Percentiles rank a stretch among this genome's conserved stretches.
Evolutionary conservation across 2,329 filamentous ascomycete genomes (phyloP).

Genomic region (Pseudocercospora eumusae): DNA sequence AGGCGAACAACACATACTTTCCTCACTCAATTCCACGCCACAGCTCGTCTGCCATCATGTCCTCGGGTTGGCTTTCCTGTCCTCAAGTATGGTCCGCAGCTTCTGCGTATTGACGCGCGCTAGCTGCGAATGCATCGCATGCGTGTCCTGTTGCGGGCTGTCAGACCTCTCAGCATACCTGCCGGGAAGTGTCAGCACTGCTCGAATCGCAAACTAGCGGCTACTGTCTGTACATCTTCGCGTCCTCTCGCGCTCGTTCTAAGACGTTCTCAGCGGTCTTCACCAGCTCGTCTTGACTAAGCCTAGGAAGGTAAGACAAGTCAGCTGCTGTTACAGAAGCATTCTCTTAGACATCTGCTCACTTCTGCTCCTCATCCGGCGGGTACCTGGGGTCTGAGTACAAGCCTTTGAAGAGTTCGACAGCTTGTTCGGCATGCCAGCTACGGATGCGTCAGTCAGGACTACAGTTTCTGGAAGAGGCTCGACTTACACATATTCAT

Average conservation of each 20-base stretch:
- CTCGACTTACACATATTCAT: slow-evolving; percentile 26
- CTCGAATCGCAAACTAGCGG: background rate
- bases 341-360: background rate
- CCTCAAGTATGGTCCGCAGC: background rate
- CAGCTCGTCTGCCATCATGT: background rate
- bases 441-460: slow-evolving; percentile 1
- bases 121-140: background rate
- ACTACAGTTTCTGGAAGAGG: too few species aligned
- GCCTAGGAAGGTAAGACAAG: background rate
- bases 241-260: slow-evolving; percentile 15
- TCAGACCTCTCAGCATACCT: slow-evolving; percentile 11
- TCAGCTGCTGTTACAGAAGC: background rate
- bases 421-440: slow-evolving; percentile 21
- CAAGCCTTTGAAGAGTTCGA: slow-evolving; percentile 15
- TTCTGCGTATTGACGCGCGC: background rate
- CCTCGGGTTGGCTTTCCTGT: background rate
- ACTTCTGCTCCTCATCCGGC: slow-evolving; percentile 19
- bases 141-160: slow-evolving; percentile 1
- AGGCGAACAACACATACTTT: too few species aligned
- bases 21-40: too few species aligned
- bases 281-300: slow-evolving; percentile 18
- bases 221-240: slow-evolving; percentile 15
- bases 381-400: slow-evolving; percentile 19
- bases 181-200: background rate
- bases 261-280: slow-evolving; percentile 16